Conservation (phyloP, 2,329 filamentous ascomycete species). For the Cercospora sp. region DNA sequence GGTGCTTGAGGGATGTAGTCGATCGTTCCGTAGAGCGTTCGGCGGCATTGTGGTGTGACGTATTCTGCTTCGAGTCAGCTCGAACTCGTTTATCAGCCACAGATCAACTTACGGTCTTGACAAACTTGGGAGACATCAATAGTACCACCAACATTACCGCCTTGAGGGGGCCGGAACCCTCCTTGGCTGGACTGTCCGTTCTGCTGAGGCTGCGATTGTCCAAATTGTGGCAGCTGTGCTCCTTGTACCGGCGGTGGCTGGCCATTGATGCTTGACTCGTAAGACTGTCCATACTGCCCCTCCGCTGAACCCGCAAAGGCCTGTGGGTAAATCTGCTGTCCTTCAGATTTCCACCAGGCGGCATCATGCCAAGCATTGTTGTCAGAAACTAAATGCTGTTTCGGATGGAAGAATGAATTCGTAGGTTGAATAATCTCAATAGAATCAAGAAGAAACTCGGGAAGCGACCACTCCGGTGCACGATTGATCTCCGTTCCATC, state of each 20-base stretch:
- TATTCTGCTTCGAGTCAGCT: constrained; percentile 54
- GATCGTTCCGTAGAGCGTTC: constrained; percentile 56
- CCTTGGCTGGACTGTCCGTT: neutral
- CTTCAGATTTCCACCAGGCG: constrained; percentile 10
- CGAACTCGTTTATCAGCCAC: too few species aligned
- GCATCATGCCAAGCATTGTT: constrained; percentile 5
- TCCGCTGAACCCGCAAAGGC: constrained; percentile 10
- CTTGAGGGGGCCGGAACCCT: neutral
- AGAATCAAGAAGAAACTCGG: constrained; percentile 56
- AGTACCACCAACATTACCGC: neutral
- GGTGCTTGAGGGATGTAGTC: constrained; percentile 51
- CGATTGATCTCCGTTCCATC: constrained; percentile 56
- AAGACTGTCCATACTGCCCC: neutral
- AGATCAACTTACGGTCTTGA: neutral
- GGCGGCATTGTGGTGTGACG: constrained; percentile 56
- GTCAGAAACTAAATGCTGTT: neutral
- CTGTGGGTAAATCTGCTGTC: constrained; percentile 3
- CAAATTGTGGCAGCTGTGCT: neutral
- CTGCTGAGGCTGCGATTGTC: neutral
- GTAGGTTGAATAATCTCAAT: constrained; percentile 62
- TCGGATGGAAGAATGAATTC: constrained; percentile 55
- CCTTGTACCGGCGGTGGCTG: neutral
- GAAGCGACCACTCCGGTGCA: constrained; percentile 59
- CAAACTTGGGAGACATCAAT: constrained; percentile 5
- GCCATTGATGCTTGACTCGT: neutral